Base-by-base conservation (phyloP, 2,329 filamentous ascomycete species). In the Cercospora sojina region DNA sequence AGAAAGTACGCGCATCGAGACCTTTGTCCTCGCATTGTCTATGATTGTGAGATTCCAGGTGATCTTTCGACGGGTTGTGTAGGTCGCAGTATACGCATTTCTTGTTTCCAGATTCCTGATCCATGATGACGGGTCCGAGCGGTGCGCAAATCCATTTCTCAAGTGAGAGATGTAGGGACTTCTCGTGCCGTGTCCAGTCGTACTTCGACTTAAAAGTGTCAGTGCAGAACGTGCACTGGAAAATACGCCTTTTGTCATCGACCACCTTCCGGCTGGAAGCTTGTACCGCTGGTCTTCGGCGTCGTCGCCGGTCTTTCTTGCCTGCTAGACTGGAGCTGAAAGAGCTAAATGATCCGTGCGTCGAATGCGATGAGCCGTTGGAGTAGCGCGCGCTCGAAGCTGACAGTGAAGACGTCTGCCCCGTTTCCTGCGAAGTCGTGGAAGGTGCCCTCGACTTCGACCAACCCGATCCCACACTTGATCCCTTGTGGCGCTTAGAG, bases 11-110 rank as follows among this genome's bases (percentile, higher is more conserved):
- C 70, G 91, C 88, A 64, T 86, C 83, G 1, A 83, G 69, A 3
- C 85, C 85, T 74, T 90, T 87, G 73, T 92, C 90, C 69, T 87
- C 87, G 75, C 91, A 93, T 13, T 86, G 79, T 35, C 79, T 78
- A 74, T 86, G 86, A 69, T 88, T 87, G 77, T 89, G 87, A 7
- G 79, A 80, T 70, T 87, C 86, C 16, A 88, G 74, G 74, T 89
- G 87, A 13, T 84, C 83, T 25, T 80, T 75, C 7, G 81, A 81
- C 0, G 87, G 86, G 60, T 88, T 82, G 25, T 81, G 71, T 18
- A 79, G 79, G 62, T 83, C 82, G 74, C 87, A 89, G 73, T 87
- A 89, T 1, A 85, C 85, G 74, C 87, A 89, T 59, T 83, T 80
- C 61, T 81, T 81, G 70, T 83, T 78, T 29, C 87, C 86, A n/a